Conservation (phyloP, 2,329 filamentous ascomycete species). For the Monascus ruber region DNA sequence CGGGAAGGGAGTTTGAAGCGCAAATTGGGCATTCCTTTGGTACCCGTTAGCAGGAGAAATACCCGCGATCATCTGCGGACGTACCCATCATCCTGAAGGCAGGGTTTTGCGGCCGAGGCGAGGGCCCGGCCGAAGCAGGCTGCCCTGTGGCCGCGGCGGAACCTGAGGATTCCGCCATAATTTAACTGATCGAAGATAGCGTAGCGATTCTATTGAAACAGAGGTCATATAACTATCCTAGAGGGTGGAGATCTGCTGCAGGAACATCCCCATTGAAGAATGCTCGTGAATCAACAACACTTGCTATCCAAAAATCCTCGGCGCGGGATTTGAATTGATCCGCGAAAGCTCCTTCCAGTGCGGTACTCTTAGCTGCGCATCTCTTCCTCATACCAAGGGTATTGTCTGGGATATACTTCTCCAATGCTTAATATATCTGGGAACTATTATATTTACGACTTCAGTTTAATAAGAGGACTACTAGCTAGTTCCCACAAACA, state of each 20-base stretch:
- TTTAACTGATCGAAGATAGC: constrained; percentile 1
- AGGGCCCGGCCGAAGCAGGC: constrained; percentile 25
- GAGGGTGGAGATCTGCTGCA: neutral
- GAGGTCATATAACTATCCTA: too few species aligned
- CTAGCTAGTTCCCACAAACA: too few species aligned
- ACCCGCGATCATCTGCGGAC: constrained; percentile 3
- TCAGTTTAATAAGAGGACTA: too few species aligned
- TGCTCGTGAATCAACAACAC: too few species aligned
- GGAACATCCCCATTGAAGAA: too few species aligned
- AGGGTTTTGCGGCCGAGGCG: constrained; percentile 49
- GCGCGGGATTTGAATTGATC: neutral
- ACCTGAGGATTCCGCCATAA: constrained; percentile 28
- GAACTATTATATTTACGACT: too few species aligned
- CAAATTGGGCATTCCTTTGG: constrained; percentile 65
- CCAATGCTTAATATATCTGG: too few species aligned
- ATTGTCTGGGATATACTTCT: too few species aligned
- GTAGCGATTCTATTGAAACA: too few species aligned
- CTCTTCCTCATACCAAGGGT: too few species aligned
- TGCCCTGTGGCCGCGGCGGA: constrained; percentile 24
- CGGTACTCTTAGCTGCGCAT: too few species aligned
- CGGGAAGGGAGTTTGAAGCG: constrained; percentile 78
- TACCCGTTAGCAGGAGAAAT: constrained; percentile 5
- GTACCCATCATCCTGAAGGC: constrained; percentile 60
- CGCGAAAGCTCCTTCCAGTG: too few species aligned
- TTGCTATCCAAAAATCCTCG: neutral